Percentiles rank a stretch among this genome's conserved stretches.
These are phyloP conservation scores for Saccharum hybrid DNA, from an alignment of 202 grass and related monocot genomes.

Conservation along the genomic window DNA sequence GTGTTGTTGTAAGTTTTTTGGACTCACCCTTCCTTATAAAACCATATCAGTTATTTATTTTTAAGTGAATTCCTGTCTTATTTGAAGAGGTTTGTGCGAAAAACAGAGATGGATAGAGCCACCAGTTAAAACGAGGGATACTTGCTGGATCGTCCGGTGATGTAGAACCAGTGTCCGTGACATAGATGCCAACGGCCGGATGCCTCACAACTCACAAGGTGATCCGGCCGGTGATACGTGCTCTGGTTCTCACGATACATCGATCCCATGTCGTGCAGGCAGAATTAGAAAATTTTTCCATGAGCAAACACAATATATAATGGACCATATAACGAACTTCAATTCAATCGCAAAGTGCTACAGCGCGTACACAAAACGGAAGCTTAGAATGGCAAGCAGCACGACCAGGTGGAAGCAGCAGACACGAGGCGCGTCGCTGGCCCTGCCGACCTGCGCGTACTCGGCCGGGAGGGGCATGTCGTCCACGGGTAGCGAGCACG, in stretches of 20 bases:
- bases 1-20: too few relatives aligned
- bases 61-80: too few relatives aligned
- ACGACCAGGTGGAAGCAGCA: slow-evolving; percentile 9
- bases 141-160: too few relatives aligned
- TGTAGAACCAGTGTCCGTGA: too few relatives aligned
- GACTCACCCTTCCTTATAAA: too few relatives aligned
- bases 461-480: slow-evolving; percentile 74
- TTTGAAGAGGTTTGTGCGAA: too few relatives aligned
- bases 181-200: too few relatives aligned
- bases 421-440: not conserved
- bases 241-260: not conserved
- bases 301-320: not conserved
- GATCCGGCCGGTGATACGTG: not conserved
- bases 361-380: slow-evolving; percentile 7
- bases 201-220: too few relatives aligned
- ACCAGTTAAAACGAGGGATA: too few relatives aligned
- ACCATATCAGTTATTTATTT: too few relatives aligned
- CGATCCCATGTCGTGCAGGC: not conserved
- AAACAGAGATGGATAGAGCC: too few relatives aligned
- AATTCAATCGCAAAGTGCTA: slow-evolving; percentile 46
- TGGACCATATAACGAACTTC: slow-evolving; percentile 27
- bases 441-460: slow-evolving; percentile 48
- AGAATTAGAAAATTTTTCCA: not conserved
- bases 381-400: slow-evolving; percentile 31
- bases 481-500: slow-evolving; percentile 66